Percentiles rank a stretch among this genome's conserved stretches.
Evolutionary conservation across 164 flowering plant species (phyloP).

Genomic region (Magnolia sinica): DNA sequence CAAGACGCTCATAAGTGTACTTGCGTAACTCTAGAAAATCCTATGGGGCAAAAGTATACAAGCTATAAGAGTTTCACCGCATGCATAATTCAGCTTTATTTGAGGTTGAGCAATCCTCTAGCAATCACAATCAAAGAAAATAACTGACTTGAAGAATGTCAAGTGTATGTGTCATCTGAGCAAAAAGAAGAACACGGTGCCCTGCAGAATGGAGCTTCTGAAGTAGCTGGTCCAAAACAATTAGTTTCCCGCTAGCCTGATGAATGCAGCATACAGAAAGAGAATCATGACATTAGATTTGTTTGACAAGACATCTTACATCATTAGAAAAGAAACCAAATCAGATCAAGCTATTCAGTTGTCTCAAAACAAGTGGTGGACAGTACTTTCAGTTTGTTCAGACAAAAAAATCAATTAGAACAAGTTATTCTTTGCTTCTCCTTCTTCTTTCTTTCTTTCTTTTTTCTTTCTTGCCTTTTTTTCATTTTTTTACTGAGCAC

Average conservation of each 20-base stretch:
- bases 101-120: neutral
- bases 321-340: neutral
- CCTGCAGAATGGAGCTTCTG: constrained; percentile 62
- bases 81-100: neutral
- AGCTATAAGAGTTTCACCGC: neutral
- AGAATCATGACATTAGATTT: constrained; percentile 4
- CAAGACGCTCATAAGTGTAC: constrained; percentile 91
- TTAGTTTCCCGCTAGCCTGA: constrained; percentile 95
- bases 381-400: too few relatives aligned
- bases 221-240: constrained; percentile 76
- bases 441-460: neutral
- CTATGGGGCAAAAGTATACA: constrained; percentile 18
- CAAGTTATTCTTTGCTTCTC: neutral
- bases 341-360: too few relatives aligned
- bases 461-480: neutral
- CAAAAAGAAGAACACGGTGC: constrained; percentile 87
- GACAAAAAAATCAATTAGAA: neutral
- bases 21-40: constrained; percentile 83
- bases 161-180: constrained; percentile 93
- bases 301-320: neutral
- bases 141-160: constrained; percentile 83
- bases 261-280: neutral
- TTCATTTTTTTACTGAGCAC: neutral
- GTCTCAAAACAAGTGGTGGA: too few relatives aligned
- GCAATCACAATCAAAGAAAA: neutral